Evolutionary conservation across 2,329 filamentous ascomycete genomes (phyloP).

Genomic region (Colletotrichum tropicicola): DNA sequence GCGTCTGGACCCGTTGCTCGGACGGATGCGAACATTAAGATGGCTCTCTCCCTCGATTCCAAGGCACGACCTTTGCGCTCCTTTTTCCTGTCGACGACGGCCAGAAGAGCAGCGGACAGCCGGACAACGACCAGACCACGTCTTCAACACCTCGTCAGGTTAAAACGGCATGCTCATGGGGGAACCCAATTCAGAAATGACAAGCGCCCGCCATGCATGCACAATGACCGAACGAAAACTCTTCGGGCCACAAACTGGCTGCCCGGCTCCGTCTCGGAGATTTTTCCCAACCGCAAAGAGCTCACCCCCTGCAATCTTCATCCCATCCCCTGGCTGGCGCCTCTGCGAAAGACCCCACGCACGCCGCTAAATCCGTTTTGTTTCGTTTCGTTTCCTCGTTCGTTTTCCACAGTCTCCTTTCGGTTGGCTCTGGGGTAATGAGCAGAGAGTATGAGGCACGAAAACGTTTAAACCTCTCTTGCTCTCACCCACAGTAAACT

Average conservation of each 20-base stretch:
- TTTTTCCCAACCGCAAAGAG: constrained; percentile 23
- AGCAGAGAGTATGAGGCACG: not conserved
- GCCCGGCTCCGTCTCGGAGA: constrained; percentile 27
- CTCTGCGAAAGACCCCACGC: constrained; percentile 11
- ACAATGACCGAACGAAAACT: constrained; percentile 20
- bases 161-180: not conserved
- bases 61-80: not conserved
- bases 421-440: constrained; percentile 24
- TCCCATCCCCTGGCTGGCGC: constrained; percentile 7
- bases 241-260: constrained; percentile 16
- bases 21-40: constrained; percentile 2
- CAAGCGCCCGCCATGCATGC: constrained; percentile 1
- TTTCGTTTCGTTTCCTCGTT: constrained; percentile 27
- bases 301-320: constrained; percentile 22
- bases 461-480: not conserved
- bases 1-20: constrained; percentile 2
- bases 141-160: not conserved
- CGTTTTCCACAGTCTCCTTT: constrained; percentile 10
- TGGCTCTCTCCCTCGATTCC: not conserved
- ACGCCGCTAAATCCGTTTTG: constrained; percentile 15
- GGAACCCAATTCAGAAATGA: constrained; percentile 7
- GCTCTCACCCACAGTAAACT: not conserved
- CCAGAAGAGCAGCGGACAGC: not conserved
- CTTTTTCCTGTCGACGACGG: not conserved
- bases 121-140: no score